Evolutionary conservation across 2,329 filamentous ascomycete species (phyloP).

Genomic region (Curvularia lunata): DNA sequence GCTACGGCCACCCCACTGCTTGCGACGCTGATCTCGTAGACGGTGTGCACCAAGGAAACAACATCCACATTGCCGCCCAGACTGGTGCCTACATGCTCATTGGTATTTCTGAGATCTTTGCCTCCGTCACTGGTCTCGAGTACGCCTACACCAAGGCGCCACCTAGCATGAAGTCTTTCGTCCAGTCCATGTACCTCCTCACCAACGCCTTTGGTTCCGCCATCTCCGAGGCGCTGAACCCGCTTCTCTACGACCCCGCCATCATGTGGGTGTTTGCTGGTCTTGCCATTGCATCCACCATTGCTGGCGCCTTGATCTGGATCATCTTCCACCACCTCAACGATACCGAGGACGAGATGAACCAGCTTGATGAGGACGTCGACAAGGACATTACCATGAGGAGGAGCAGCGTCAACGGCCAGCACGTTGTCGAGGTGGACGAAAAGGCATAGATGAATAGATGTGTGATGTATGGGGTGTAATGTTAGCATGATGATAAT

Average conservation of each 20-base stretch:
- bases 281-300: conserved; percentile 38
- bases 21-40: conserved; percentile 39
- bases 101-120: conserved; percentile 57
- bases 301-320: conserved; percentile 46
- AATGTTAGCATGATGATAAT: conserved; percentile 11
- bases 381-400: conserved; percentile 42
- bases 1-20: conserved; percentile 53
- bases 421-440: conserved; percentile 27
- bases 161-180: conserved; percentile 56
- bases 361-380: conserved; percentile 44
- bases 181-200: conserved; percentile 64
- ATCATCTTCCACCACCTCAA: conserved; percentile 49
- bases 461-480: neutral
- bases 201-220: conserved; percentile 67
- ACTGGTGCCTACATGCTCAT: conserved; percentile 57
- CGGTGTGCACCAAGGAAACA: conserved; percentile 45
- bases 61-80: conserved; percentile 56
- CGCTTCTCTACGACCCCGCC: conserved; percentile 67
- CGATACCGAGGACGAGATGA: conserved; percentile 46
- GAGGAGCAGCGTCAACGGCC: conserved; percentile 30
- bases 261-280: conserved; percentile 67
- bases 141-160: conserved; percentile 58
- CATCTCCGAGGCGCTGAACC: conserved; percentile 68
- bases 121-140: conserved; percentile 56
- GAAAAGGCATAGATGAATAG: conserved; percentile 22